Evolutionary conservation across 176 grass and related monocot genomes (phyloP).

Genomic region (Chloris gayana): DNA sequence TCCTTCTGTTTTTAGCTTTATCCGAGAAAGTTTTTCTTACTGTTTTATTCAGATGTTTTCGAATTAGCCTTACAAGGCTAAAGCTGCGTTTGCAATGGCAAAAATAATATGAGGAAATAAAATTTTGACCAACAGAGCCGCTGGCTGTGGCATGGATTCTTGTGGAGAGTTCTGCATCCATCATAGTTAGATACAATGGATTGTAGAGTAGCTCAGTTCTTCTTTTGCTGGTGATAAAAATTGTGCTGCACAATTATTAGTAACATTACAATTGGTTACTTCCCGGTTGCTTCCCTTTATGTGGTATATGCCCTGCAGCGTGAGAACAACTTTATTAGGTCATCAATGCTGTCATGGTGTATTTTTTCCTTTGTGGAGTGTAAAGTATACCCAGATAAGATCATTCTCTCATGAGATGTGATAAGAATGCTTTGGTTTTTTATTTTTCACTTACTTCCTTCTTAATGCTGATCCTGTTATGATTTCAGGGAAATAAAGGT

Average conservation of each 20-base stretch:
- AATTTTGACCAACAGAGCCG: background rate
- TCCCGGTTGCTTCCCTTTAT: background rate
- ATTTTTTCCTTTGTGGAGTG: background rate
- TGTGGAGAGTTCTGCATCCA: background rate
- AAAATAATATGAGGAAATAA: background rate
- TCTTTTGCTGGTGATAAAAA: background rate
- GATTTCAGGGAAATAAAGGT: slow-evolving; percentile 68
- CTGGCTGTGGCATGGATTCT: background rate
- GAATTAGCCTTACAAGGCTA: background rate
- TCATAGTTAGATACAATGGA: background rate
- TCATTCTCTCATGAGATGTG: background rate
- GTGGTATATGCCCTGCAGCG: background rate
- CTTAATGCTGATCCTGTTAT: background rate
- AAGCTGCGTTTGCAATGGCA: background rate
- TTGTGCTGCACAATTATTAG: background rate
- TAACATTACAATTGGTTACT: background rate
- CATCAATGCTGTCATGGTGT: background rate
- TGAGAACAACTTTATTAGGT: background rate
- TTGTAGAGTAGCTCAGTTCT: background rate
- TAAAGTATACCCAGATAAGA: background rate
- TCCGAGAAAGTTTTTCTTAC: background rate
- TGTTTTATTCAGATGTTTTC: background rate
- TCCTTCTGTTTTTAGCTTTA: too few relatives aligned
- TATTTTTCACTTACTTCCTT: background rate
- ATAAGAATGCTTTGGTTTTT: background rate